A percentile compares a stretch with the other conserved stretches of the same genome.
Conservation (phyloP, 768 basidiomycete genomes). For the Brasilioporus rufonigricans region DNA sequence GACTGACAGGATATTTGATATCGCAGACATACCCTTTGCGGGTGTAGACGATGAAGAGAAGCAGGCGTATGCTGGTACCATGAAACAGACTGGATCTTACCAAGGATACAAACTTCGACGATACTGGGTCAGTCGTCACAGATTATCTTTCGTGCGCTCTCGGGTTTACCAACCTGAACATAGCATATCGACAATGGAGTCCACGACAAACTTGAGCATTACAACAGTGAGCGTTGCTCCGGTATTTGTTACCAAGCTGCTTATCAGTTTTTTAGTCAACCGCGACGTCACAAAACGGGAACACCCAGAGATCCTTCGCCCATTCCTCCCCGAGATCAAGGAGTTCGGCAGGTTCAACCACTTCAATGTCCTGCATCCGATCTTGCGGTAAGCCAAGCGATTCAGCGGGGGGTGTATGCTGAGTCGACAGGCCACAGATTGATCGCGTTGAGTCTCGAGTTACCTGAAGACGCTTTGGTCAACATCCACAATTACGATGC, state of each 20-base stretch:
- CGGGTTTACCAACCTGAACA: not conserved
- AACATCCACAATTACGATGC: conserved; percentile 46
- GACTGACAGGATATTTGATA: conserved; percentile 48
- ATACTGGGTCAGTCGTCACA: conserved; percentile 43
- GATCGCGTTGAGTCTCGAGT: conserved; percentile 49
- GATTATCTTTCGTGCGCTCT: not conserved
- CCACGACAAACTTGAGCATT: conserved; percentile 60
- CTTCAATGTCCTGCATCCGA: conserved; percentile 46
- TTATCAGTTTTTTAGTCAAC: conserved; percentile 39
- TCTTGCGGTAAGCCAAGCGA: conserved; percentile 37
- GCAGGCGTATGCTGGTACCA: conserved; percentile 35
- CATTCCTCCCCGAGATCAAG: conserved; percentile 52
- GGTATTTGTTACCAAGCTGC: not conserved
- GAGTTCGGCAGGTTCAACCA: conserved; percentile 52
- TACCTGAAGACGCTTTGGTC: conserved; percentile 51
- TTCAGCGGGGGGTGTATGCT: not conserved
- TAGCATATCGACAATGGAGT: conserved; percentile 65
- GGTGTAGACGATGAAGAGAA: conserved; percentile 44
- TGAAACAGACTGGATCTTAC: conserved; percentile 45
- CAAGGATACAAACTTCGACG: conserved; percentile 53
- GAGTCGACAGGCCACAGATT: conserved; percentile 25
- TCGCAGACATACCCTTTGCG: conserved; percentile 46
- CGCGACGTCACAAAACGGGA: conserved; percentile 43
- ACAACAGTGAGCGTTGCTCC: conserved; percentile 46
- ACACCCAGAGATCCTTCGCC: conserved; percentile 50